Evolutionary conservation across 1,284 basidiomycete species (phyloP), one percentile per base, ranked within the genome.

Genomic region (Phlebopus sp.): DNA sequence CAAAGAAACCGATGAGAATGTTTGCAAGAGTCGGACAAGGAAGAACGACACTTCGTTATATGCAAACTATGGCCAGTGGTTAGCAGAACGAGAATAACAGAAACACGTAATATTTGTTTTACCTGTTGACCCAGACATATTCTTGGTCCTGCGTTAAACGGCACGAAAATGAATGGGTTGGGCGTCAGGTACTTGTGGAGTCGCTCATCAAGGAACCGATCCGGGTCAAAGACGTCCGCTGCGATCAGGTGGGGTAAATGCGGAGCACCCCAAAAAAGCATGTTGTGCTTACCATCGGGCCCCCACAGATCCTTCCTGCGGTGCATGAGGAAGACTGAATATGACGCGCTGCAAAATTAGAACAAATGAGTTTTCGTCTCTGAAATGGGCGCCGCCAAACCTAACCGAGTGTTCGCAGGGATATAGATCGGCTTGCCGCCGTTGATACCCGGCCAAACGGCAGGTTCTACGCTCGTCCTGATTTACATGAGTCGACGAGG

Each of bases 121-220:
- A 74, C 72, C 64, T 74, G 73, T 57, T 76, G 75, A 2, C 74
- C 75, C 3, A 75, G 61, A 42, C 74, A 76, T 39, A 76, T 76
- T 17, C 76, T 65, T 1, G 76, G 76, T 0, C 75, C 76, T 1
- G 67, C 70, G 32, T 71, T 71, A 52, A 70, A 71, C 0, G 69
- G 69, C 2, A 62, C 38, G 42, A 72, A 71, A 36, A 71, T 71
- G 49, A 67, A 71, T 0, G 71, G 70, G 30, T 70, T 69, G 0
- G 61, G 52, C 0, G 50, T 64, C 44, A 64, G 30, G 37, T 71
- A 60, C 38, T 53, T 62, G 4, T 58, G 57, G 1, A 67, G 14
- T 9, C 68, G 58, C 29, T 65, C 62, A 29, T 71, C 70, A 8
- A 73, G 42, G 53, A 69, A 72, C 2, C 73, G 69, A 50, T 70